Percentiles rank a stretch among this genome's conserved stretches.
These are phyloP conservation scores for Monosporozyma siamensis DNA, from an alignment of 805 yeast species.

Conservation along the genomic window DNA sequence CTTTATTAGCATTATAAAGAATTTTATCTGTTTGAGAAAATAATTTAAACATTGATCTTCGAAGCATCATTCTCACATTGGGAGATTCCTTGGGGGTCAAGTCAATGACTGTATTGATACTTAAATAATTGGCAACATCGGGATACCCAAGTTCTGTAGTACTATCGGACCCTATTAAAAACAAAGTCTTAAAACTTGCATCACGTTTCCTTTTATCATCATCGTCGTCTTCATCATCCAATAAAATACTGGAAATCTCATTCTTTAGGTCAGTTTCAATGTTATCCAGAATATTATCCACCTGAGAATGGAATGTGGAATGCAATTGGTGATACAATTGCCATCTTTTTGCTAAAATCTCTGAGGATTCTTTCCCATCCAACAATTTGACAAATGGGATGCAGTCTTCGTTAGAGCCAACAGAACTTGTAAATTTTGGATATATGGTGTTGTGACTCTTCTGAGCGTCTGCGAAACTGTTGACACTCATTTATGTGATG, in stretches of 20 bases:
- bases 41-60: slow-evolving; percentile 29
- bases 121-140: slow-evolving; percentile 13
- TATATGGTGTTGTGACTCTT: slow-evolving; percentile 20
- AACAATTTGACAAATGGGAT: slow-evolving; percentile 37
- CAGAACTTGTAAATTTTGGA: slow-evolving; percentile 12
- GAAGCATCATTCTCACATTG: slow-evolving; percentile 30
- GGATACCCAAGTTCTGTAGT: slow-evolving; percentile 33
- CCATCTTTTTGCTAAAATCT: slow-evolving; percentile 34
- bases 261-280: slow-evolving; percentile 31
- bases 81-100: slow-evolving; percentile 33
- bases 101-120: slow-evolving; percentile 24
- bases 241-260: slow-evolving; percentile 22
- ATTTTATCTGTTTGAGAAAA: slow-evolving; percentile 19
- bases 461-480: slow-evolving; percentile 28
- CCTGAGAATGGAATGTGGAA: slow-evolving; percentile 26
- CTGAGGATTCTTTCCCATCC: slow-evolving; percentile 36
- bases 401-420: slow-evolving; percentile 6
- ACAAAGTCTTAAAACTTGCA: slow-evolving; percentile 28
- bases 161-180: slow-evolving; percentile 37
- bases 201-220: slow-evolving; percentile 3
- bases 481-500: slow-evolving; percentile 22
- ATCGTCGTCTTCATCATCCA: slow-evolving; percentile 6
- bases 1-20: slow-evolving; percentile 4
- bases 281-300: slow-evolving; percentile 23
- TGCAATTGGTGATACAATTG: slow-evolving; percentile 31